Percentiles rank a stretch among this genome's conserved stretches.
These are phyloP conservation scores for Talaromyces sp. DNA, from an alignment of 2,329 filamentous ascomycete genomes.

Conservation along the genomic window DNA sequence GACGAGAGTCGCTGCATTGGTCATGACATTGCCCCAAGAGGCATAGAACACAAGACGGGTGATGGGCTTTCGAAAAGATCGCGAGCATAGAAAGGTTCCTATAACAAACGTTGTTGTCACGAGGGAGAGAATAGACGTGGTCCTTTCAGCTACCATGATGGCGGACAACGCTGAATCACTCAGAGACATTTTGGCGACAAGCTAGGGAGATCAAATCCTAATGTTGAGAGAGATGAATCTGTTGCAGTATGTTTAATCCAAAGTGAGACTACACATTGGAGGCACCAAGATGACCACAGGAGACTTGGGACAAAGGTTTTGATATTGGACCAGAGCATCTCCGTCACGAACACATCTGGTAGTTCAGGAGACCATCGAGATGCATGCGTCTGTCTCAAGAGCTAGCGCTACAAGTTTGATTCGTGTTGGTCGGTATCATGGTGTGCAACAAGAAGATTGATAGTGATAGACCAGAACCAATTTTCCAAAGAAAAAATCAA, in stretches of 20 bases:
- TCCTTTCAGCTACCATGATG: constrained; percentile 60
- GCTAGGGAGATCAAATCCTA: background rate
- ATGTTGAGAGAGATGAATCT: background rate
- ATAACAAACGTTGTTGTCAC: constrained; percentile 67
- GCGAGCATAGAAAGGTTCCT: constrained; percentile 61
- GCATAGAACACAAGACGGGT: constrained; percentile 81
- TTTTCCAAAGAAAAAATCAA: background rate
- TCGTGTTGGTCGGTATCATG: background rate
- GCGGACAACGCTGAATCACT: constrained; percentile 40
- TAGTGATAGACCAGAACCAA: background rate
- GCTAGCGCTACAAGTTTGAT: background rate
- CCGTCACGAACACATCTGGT: background rate
- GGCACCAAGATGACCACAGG: background rate
- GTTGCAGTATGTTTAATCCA: background rate
- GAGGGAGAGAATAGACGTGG: constrained; percentile 65
- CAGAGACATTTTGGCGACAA: constrained; percentile 20
- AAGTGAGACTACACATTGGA: background rate
- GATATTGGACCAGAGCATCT: background rate
- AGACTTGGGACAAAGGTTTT: background rate
- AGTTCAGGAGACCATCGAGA: background rate
- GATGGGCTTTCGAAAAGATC: constrained; percentile 75
- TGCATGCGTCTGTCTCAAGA: background rate
- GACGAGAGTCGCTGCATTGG: constrained; percentile 71
- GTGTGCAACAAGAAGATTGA: background rate
- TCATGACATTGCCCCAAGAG: constrained; percentile 72